A percentile compares a stretch with the other conserved stretches of the same genome.
Evolutionary conservation across 2,329 filamentous ascomycete species (phyloP).

Genomic region (Tolypocladium tropicale): DNA sequence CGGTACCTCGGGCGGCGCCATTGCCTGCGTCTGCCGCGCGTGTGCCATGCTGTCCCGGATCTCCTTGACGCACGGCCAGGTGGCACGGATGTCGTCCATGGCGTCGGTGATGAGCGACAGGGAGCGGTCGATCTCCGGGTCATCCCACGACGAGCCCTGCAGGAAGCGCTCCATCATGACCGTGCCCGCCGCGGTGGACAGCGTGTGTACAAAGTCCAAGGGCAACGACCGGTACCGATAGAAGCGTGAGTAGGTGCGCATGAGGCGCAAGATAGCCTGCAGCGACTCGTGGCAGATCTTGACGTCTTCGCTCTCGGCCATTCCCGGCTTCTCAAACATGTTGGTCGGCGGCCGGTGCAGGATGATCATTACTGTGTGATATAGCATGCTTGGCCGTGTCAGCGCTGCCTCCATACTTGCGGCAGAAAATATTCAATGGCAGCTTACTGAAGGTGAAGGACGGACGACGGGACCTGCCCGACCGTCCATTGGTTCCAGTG

Average conservation of each 20-base stretch:
- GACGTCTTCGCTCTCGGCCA: conserved; percentile 32
- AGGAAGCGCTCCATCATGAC: conserved; percentile 36
- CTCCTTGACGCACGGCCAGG: conserved; percentile 34
- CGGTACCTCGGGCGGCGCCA: conserved; percentile 19
- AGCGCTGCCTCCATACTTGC: conserved; percentile 3
- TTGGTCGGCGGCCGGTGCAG: conserved; percentile 37
- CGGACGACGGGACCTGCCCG: conserved; percentile 31
- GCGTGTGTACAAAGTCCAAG: conserved; percentile 37
- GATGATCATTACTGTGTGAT: conserved; percentile 41
- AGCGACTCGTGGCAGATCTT: conserved; percentile 40
- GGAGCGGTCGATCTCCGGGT: conserved; percentile 35
- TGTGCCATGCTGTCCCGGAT: conserved; percentile 24
- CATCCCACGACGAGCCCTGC: conserved; percentile 26
- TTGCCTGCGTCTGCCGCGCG: conserved; percentile 18
- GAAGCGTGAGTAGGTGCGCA: conserved; percentile 31
- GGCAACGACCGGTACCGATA: conserved; percentile 34
- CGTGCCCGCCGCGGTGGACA: conserved; percentile 34
- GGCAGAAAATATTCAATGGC: too few relatives aligned
- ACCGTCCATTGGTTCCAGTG: conserved; percentile 43
- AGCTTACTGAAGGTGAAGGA: conserved; percentile 35
- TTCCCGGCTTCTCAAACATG: conserved; percentile 26
- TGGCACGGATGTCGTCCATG: conserved; percentile 40
- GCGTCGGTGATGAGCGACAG: conserved; percentile 38
- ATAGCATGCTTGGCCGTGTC: conserved; percentile 26
- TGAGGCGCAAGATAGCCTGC: conserved; percentile 31